These are phyloP conservation scores for Colletotrichum cuscutae DNA, from an alignment of 2,329 filamentous ascomycete species.

Conservation along the genomic window DNA sequence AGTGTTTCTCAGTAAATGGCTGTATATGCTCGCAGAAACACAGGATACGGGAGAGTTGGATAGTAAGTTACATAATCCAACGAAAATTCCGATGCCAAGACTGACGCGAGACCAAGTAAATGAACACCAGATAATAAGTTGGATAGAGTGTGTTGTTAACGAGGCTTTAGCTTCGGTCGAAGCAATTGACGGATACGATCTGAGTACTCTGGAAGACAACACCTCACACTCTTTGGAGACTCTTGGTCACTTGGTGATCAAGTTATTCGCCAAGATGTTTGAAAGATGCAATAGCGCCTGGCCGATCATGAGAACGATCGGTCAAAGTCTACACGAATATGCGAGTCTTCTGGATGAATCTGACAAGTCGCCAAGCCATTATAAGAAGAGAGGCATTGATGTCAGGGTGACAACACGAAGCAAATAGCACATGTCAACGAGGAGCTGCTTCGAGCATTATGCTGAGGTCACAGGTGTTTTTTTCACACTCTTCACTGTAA, in stretches of 20 bases:
- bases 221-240: background rate
- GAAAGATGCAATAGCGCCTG: background rate
- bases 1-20: background rate
- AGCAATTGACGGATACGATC: background rate
- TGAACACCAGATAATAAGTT: background rate
- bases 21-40: background rate
- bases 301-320: slow-evolving; percentile 8
- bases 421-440: too few species aligned
- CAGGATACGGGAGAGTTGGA: background rate
- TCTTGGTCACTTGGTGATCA: background rate
- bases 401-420: background rate
- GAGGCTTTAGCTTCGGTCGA: background rate
- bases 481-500: too few species aligned
- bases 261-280: slow-evolving; percentile 8
- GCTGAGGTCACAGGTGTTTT: too few species aligned
- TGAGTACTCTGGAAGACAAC: background rate
- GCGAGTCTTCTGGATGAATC: background rate
- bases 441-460: too few species aligned
- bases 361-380: slow-evolving; percentile 32
- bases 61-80: background rate
- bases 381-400: background rate
- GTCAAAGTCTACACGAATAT: slow-evolving; percentile 3
- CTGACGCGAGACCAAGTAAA: background rate
- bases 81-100: background rate
- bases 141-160: slow-evolving; percentile 2